Evolutionary conservation across 2,329 filamentous ascomycete genomes (phyloP).

Genomic region (Penicillium psychrosexuale): DNA sequence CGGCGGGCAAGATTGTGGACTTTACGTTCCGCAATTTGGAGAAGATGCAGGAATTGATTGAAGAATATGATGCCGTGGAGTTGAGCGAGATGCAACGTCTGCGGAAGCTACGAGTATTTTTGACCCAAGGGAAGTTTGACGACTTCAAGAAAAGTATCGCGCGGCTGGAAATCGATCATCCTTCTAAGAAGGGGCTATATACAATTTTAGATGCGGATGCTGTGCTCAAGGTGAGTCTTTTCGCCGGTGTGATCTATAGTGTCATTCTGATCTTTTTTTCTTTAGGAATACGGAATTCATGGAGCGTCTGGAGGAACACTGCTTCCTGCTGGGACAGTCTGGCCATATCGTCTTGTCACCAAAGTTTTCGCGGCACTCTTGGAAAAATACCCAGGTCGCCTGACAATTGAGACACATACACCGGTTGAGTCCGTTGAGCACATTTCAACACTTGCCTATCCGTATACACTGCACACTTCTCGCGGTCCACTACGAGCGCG

Average conservation of each 20-base stretch:
- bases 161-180: constrained; percentile 22
- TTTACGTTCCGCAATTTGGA: constrained; percentile 40
- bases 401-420: constrained; percentile 34
- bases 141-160: constrained; percentile 21
- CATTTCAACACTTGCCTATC: constrained; percentile 11
- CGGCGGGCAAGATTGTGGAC: constrained; percentile 36
- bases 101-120: constrained; percentile 26
- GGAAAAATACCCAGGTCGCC: constrained; percentile 22
- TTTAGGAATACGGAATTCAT: constrained; percentile 21
- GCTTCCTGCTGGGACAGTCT: constrained; percentile 33
- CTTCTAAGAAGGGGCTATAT: constrained; percentile 24
- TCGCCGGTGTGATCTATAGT: no score
- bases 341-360: constrained; percentile 39
- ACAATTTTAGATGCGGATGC: constrained; percentile 19
- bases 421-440: constrained; percentile 26
- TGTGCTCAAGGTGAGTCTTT: constrained; percentile 10
- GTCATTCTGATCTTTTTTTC: not conserved
- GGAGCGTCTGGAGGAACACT: constrained; percentile 24
- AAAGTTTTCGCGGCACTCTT: constrained; percentile 23
- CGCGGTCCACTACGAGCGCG: constrained; percentile 36
- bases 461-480: constrained; percentile 34
- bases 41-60: constrained; percentile 37
- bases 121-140: constrained; percentile 19
- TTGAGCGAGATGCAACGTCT: constrained; percentile 24
- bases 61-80: constrained; percentile 32